Base-by-base conservation (phyloP, 2,329 filamentous ascomycete species). In the Penicillium oxalicum region DNA sequence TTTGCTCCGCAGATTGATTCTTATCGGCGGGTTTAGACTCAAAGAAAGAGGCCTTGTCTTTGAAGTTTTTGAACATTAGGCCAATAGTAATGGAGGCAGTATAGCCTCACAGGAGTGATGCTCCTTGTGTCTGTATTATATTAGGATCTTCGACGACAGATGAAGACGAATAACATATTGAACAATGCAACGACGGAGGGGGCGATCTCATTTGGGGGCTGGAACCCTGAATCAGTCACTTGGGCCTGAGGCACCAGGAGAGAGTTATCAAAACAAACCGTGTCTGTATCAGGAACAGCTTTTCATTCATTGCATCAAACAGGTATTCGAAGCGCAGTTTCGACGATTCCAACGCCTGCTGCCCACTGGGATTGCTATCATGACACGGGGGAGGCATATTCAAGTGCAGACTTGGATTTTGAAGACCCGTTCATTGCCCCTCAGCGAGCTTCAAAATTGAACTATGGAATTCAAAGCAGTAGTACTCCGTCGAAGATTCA, bases 41-140 rank as follows among this genome's bases (percentile, higher is more conserved):
- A 43, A 65, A 64, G 18, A 61, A 54, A 44, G 53, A 49, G 27
- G 49, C 61, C 58, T 64, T 66, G 45, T 62, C 63, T 52, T 64
- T 67, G 13, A 68, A 34, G 43, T 57, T 62, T 42, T 66, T 67
- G 48, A 65, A 67, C 64, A 68, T 66, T 49, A 13, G 11, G 36
- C 13, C 8, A 35, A 43, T 13, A 11, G 26, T 26, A 1, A 13
- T 25, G 5, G 40, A 26, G 3, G 12, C 5, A 29, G n/a, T 33
- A 5, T 5, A 33, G 38, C 25, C 7, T 9, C n/a, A 11, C 18
- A 13, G 13, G 40, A 18, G 12, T 13, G 18, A 18, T 2, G 18
- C 18, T 18, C 18, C 2, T 2, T 18, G 18, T 18, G 18, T 18
- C 2, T 18, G 18, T 18, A 18, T 18, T 18, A 18, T 18, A 18